A percentile compares a stretch with the other conserved stretches of the same genome.
These are phyloP conservation scores for Solanum pinnatisectum DNA, from an alignment of 257 asterid species.

Conservation along the genomic window DNA sequence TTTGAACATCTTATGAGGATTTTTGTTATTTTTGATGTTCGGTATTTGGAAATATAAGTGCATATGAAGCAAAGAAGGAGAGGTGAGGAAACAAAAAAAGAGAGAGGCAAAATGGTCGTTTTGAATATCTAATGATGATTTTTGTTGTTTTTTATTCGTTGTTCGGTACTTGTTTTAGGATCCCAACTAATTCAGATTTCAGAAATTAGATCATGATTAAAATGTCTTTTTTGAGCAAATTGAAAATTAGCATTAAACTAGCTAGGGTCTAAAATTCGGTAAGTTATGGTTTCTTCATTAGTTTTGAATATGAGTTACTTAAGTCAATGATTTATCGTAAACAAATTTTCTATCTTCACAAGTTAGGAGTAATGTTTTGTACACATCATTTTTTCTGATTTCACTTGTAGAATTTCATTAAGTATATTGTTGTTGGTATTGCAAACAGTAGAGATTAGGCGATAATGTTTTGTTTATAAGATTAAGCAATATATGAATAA, in stretches of 20 bases:
- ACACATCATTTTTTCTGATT: neutral
- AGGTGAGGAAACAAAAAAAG: neutral
- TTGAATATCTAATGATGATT: neutral
- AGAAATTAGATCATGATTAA: neutral
- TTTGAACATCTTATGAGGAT: neutral
- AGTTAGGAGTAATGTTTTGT: neutral
- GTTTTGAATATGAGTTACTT: neutral
- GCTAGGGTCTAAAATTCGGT: neutral
- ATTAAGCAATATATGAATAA: neutral
- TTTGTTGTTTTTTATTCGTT: neutral
- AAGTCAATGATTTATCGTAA: neutral
- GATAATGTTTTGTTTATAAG: neutral
- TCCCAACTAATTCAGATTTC: neutral
- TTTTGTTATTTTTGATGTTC: neutral
- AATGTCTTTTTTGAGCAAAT: neutral
- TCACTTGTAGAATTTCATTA: neutral
- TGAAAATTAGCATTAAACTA: neutral
- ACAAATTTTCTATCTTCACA: rapidly evolving
- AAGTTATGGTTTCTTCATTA: no score
- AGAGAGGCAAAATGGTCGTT: neutral
- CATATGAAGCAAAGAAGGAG: constrained; percentile 33
- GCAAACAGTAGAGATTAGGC: neutral
- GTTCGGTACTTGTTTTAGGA: neutral
- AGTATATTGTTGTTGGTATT: neutral
- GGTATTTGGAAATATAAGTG: constrained; percentile 11